Evolutionary conservation across 2,329 filamentous ascomycete species (phyloP).

Genomic region (Fusarium sp.): DNA sequence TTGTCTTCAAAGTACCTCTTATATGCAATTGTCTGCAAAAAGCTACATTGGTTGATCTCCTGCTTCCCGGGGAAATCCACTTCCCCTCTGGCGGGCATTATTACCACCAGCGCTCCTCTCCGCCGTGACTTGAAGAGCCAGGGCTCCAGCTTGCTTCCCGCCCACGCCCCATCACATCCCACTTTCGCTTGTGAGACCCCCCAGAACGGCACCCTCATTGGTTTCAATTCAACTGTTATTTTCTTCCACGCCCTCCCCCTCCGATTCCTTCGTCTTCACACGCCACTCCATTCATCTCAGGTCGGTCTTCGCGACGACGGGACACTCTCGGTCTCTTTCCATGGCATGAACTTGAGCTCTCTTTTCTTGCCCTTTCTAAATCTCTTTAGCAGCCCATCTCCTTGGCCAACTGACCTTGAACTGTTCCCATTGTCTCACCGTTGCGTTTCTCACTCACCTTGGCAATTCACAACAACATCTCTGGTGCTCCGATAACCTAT

Average conservation of each 20-base stretch:
- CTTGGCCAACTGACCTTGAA: conserved; percentile 17
- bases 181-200: conserved; percentile 27
- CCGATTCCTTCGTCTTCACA: conserved; percentile 27
- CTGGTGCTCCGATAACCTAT: background rate
- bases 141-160: conserved; percentile 19
- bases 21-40: conserved; percentile 18
- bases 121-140: conserved; percentile 22
- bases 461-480: conserved; percentile 3
- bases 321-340: conserved; percentile 46
- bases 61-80: conserved; percentile 42
- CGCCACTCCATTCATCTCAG: conserved; percentile 38
- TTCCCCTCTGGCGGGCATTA: conserved; percentile 40
- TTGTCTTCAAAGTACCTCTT: conserved; percentile 24
- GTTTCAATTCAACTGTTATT: background rate
- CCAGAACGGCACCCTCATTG: conserved; percentile 6
- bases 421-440: conserved; percentile 24
- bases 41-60: conserved; percentile 19
- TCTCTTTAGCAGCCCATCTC: conserved; percentile 27
- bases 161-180: conserved; percentile 34
- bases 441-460: conserved; percentile 31
- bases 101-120: conserved; percentile 37
- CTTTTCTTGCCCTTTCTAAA: conserved; percentile 24
- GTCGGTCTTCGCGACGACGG: conserved; percentile 43
- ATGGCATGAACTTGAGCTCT: conserved; percentile 38
- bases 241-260: conserved; percentile 32